Evolutionary conservation across 768 basidiomycete species (phyloP), one percentile per base, ranked within the genome.

Genomic region (Zangia roseola): DNA sequence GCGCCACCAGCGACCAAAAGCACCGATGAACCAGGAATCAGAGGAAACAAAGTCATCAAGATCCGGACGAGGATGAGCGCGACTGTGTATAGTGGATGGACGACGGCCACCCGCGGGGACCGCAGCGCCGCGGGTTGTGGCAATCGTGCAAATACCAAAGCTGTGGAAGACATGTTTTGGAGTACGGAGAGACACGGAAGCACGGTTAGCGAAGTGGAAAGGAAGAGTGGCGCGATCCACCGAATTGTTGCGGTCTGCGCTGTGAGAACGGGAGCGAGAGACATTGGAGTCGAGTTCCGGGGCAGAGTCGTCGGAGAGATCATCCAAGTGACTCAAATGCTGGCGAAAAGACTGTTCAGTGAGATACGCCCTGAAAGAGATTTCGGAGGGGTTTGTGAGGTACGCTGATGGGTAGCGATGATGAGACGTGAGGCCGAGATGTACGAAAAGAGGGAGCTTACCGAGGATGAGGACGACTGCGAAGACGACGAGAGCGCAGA

Each of bases 271-370:
- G 20, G 65, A 56, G 53, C 63, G 58, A 21, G 61, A 50, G 47
- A 55, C 57, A 35, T 63, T 53, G 43, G 57, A 58, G 50, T 69
- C 58, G 45, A 64, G 64, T 49, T 80, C 74, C 1, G 43, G 14
- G 3, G 20, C 38, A 47, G 78, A 70, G 47, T 86, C 84, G 45
- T 83, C 79, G 49, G 71, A 63, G 40, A 71, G 73, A 59, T 86
- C 85, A 58, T 94, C 86, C 60, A 97, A 81, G 47, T 85, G 86
- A 52, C 83, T 90, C 52, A 97, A 80, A 68, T 97, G 94, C 47
- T 91, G 89, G 44, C 94, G 90, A 68, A 99, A 97, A 21, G 93
- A 94, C 63, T 91, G 90, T 63, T 97, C 94, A n/a, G 94, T 98
- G 57, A 98, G 84, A 72, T 91, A 94, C 17, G 92, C 78, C 44